Conservation (phyloP, 2,329 filamentous ascomycete genomes). For the Fusarium transvaalense region DNA sequence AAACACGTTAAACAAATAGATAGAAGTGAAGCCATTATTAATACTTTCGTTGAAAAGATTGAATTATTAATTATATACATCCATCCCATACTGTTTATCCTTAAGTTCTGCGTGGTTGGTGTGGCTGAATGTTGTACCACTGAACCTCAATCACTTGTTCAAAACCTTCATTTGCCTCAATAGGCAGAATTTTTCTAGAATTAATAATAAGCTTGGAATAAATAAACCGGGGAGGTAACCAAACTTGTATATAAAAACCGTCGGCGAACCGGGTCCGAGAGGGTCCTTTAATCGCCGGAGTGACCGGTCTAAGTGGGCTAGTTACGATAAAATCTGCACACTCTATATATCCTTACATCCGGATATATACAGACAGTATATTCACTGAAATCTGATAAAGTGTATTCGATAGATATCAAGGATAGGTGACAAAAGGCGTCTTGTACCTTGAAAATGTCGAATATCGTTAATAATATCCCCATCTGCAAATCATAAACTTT, state of each 20-base stretch:
- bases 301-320: neutral
- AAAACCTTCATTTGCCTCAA: neutral
- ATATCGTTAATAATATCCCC: neutral
- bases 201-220: neutral
- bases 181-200: constrained; percentile 14
- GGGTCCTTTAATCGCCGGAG: neutral
- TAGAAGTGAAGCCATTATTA: too few relatives aligned
- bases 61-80: too few relatives aligned
- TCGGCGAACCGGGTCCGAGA: constrained; percentile 27
- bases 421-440: neutral
- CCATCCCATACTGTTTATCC: too few relatives aligned
- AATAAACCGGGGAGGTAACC: constrained; percentile 3
- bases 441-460: neutral
- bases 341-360: constrained; percentile 2
- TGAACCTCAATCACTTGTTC: too few relatives aligned
- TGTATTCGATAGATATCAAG: neutral
- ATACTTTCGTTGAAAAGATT: too few relatives aligned
- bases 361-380: too few relatives aligned
- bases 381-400: too few relatives aligned
- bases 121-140: too few relatives aligned
- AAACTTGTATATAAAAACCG: constrained; percentile 3
- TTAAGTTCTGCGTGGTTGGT: too few relatives aligned
- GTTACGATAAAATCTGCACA: neutral
- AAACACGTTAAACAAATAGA: too few relatives aligned
- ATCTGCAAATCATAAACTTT: neutral